Base-by-base conservation (phyloP, 2,329 filamentous ascomycete genomes). In the Trichothecium sympodiale region DNA sequence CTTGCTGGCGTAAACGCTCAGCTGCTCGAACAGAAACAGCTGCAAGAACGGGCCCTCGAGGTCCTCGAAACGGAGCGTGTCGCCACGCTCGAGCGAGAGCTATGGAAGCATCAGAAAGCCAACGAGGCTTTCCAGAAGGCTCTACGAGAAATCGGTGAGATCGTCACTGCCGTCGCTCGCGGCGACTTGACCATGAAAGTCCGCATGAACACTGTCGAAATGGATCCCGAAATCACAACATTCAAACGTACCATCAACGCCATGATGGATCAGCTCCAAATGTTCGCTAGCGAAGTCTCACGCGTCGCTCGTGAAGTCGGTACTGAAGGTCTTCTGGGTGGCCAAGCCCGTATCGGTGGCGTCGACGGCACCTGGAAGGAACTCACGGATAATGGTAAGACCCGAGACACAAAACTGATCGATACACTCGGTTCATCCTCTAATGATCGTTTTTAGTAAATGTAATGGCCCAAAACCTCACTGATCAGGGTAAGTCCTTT, bases 41-140 rank as follows among this genome's bases (percentile, higher is more conserved):
- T 87, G 43, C 86, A 93, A 54, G 83, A 88, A 57, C 76, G 78
- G 52, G 83, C 85, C 23, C 77, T 94, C 38, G 80, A 82, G 47
- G 75, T 82, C 42, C 80, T 94, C 36, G 87, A 94, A 59, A 77
- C 83, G 45, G 80, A 87, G 57, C 87, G 91, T 47, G 89, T 96
- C 44, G 81, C 84, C 36, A 80, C 85, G 26, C 70, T 96, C 29
- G 89, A 96, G 63, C 77, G 89, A 40, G 91, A 98, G 60, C 70
- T 98, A 40, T 87, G 83, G 68, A 96, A 96, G 62, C 88, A 95
- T 54, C 88, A 94, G 56, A 91, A 95, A 62, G 91, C 93, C 54
- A 98, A 98, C 60, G 80, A 94, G 60, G 93, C 91, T 48, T 98
- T 96, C 72, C 88, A 96, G 56, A 96, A 96, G 61, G 91, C 91